Evolutionary conservation across 2,329 filamentous ascomycete genomes (phyloP).

Genomic region (Trichocomaceae sp.): DNA sequence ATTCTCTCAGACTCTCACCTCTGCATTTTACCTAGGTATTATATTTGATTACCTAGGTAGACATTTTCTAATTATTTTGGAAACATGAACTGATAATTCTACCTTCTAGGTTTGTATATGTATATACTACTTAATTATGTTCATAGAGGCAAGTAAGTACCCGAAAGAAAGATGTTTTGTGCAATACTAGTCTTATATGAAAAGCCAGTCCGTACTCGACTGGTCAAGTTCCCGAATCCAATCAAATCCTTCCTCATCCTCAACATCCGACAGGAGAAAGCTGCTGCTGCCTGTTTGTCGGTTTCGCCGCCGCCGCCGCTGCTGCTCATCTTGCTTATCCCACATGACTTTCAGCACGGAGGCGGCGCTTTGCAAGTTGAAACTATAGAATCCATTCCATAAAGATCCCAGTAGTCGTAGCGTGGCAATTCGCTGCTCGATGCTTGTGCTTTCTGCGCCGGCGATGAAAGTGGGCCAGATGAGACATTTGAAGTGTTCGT

Average conservation of each 20-base stretch:
- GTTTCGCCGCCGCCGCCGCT: slow-evolving; percentile 16
- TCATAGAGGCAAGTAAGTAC: too few relatives aligned
- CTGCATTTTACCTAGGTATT: neutral
- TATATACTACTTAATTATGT: too few relatives aligned
- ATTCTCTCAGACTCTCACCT: neutral
- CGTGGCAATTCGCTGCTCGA: slow-evolving; percentile 27
- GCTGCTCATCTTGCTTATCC: slow-evolving; percentile 32
- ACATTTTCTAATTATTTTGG: neutral
- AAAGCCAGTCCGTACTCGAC: slow-evolving; percentile 36
- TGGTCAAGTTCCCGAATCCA: slow-evolving; percentile 37
- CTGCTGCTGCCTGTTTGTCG: neutral
- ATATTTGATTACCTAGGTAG: neutral
- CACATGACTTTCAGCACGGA: slow-evolving; percentile 37
- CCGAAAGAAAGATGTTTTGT: neutral
- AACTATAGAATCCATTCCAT: slow-evolving; percentile 31
- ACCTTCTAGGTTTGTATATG: too few relatives aligned
- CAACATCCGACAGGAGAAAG: neutral
- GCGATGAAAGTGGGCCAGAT: slow-evolving; percentile 42
- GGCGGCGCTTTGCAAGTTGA: slow-evolving; percentile 36
- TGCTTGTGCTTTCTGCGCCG: slow-evolving; percentile 32
- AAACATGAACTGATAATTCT: neutral
- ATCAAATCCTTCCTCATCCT: slow-evolving; percentile 29
- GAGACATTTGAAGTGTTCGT: slow-evolving; percentile 38
- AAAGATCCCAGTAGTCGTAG: slow-evolving; percentile 28
- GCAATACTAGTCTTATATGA: slow-evolving; percentile 33